Evolutionary conservation across 495 filamentous ascomycete genomes (phyloP), one percentile per base, ranked within the genome.

Genomic region (Penicillium steckii): DNA sequence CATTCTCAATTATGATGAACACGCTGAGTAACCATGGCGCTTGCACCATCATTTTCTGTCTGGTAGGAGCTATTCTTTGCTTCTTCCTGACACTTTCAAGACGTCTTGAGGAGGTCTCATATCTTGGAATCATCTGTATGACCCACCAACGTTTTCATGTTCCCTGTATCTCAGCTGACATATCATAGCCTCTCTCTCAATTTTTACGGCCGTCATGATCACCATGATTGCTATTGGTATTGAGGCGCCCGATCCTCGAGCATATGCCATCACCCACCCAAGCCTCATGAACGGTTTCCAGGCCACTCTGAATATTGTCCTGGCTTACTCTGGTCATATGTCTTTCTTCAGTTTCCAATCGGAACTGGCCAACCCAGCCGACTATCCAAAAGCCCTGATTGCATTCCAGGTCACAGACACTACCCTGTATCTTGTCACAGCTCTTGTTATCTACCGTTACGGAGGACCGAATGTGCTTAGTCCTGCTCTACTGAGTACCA

Each of bases 261-360:
- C 38, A 7, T 41, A 62, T 42, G 52, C 57, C 53, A 57, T 29
- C 47, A 62, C 57, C 10, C 44, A 49, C 22, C 44, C 59, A 18
- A 56, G 24, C 24, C 47, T 65, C 19, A 22, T 38, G 17, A 49
- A 62, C 4, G 75, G 65, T 13, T 64, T 91, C 60, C 77, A 86
- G 38, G 84, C 83, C 6, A 78, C 88, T 27, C 82, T 81, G 52
- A 90, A 90, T 69, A 87, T 91, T 40, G 80, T 88, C 47, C 88
- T 93, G 53, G 86, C 88, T 29, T 74, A 81, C 49, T 77, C 85
- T 71, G 72, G 86, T 49, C 78, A 88, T 70, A 72, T 86, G 57
- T 77, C 85, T 51, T 85, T 88, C 68, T 87, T 91, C 74, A 79
- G 75, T 44, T 86, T 92, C 69, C 86, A 87, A 65, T 82, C 84